phyloP scores from a whole-genome alignment of 1,284 basidiomycete species.

The Schizophyllum commune region DNA sequence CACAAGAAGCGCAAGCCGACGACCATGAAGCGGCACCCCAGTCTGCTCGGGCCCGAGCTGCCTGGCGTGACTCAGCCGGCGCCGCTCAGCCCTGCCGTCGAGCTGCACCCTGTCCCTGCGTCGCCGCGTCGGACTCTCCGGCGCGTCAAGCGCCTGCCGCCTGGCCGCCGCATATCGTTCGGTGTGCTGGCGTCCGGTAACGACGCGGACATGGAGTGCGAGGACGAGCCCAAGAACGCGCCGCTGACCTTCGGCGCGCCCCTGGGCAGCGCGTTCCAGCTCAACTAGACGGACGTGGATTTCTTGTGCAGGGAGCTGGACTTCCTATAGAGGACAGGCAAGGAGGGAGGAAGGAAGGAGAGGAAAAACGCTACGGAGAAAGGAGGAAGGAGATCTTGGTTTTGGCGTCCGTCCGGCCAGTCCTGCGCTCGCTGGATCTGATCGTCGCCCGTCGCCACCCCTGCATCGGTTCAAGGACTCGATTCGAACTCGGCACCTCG shows the following conservation, averaged over 20 bases:
- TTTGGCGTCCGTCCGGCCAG: background rate
- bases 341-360: background rate
- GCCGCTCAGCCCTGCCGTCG: slow-evolving; percentile 7
- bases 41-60: slow-evolving; percentile 49
- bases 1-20: slow-evolving; percentile 22
- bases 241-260: slow-evolving; percentile 12
- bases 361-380: background rate
- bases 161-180: slow-evolving; percentile 11
- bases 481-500: background rate
- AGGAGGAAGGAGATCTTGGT: background rate
- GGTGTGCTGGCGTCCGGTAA: slow-evolving; percentile 12
- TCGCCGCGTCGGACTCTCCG: slow-evolving; percentile 8
- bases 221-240: slow-evolving; percentile 14
- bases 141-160: slow-evolving; percentile 12
- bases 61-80: slow-evolving; percentile 20
- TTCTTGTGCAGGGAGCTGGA: slow-evolving; percentile 6
- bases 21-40: slow-evolving; percentile 49
- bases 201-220: slow-evolving; percentile 23
- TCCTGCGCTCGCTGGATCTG: background rate
- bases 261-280: slow-evolving; percentile 55
- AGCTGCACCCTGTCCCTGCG: slow-evolving; percentile 6
- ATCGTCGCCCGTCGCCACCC: background rate
- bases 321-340: background rate
- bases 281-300: slow-evolving; percentile 28
- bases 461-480: background rate